Base-by-base conservation (phyloP, 73 alveolate genomes). In the Paramecium bursaria region DNA sequence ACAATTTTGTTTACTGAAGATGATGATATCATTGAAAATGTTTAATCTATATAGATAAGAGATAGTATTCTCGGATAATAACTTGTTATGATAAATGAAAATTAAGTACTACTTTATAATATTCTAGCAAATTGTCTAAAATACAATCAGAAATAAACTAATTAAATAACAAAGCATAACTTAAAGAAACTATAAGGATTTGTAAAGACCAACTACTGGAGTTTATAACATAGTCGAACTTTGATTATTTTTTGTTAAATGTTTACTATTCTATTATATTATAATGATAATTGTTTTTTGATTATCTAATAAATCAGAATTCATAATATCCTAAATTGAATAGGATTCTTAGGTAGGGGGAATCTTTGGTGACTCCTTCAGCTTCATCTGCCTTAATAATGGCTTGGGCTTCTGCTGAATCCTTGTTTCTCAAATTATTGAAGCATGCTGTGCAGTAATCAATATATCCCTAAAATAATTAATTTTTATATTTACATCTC, bases 401-500 rank as follows among this genome's bases (percentile, higher is more conserved):
- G 29, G 29, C 51, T 9, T 57, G 26, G 6, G 76, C 76, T 57
- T 27, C 30, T 2, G 10, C 51, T 29, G 76, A 57, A 7, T 57
- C 76, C 15, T 57, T 57, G 15, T 57, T 57, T 14, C 31, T 57
- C 4, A 57, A 29, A 1, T 26, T 44, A n/a, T 30, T 11, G 31
- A 57, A 57, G 19, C 76, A 57, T 26, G 21, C 15, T 1, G 9
- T 29, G 15, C 76, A 57, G 15, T 57, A 57, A 7, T 57, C 76
- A 57, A 57, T 11, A 27, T 57, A 57, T 25, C 76, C 76, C 76
- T 57, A 57, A 57, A 7, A 54, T 21, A n/a, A 57, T 25, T 26
- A 13, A n/a, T 13, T 26, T 17, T 25, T 29, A 0, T 2, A 57
- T 26, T 25, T 57, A 57, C 76, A 13, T 29, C 51, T 57, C 76